Percentiles rank a stretch among this genome's conserved stretches.
Conservation (phyloP, 129 eudicot genomes). For the Solidago caesia region DNA sequence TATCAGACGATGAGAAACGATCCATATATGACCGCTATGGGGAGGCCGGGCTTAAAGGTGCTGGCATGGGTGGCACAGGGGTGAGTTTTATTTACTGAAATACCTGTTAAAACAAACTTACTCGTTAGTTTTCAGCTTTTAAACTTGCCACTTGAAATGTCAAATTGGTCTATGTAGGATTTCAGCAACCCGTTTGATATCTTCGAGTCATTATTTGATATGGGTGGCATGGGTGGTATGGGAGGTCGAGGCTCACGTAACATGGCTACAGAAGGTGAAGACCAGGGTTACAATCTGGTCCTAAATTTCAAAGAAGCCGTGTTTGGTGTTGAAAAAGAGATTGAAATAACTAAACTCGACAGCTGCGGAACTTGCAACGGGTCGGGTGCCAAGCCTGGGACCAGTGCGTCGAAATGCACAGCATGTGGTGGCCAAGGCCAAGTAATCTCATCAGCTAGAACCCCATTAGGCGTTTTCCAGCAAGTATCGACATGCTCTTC, state of each 20-base stretch:
- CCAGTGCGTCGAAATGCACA: constrained; percentile 53
- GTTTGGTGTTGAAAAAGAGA: constrained; percentile 83
- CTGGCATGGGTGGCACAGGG: constrained; percentile 80
- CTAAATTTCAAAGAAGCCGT: constrained; percentile 85
- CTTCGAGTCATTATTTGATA: constrained; percentile 74
- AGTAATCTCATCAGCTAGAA: constrained; percentile 69
- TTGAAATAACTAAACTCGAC: constrained; percentile 73
- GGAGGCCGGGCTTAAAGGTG: constrained; percentile 94
- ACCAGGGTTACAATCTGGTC: constrained; percentile 66
- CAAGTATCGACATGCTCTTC: constrained; percentile 76
- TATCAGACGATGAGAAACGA: constrained; percentile 95
- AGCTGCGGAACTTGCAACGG: constrained; percentile 76
- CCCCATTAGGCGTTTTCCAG: constrained; percentile 85
- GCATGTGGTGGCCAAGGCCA: constrained; percentile 96
- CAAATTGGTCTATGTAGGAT: constrained; percentile 48
- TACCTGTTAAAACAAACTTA: not conserved
- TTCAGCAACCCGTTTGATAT: constrained; percentile 83
- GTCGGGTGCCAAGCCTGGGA: constrained; percentile 86
- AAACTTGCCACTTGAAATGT: constrained; percentile 14
- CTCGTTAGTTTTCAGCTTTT: not conserved
- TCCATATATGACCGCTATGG: constrained; percentile 93
- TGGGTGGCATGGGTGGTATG: constrained; percentile 80
- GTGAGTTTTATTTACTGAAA: constrained; percentile 43
- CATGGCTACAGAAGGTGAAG: constrained; percentile 84
- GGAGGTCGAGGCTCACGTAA: constrained; percentile 72